phyloP scores from a whole-genome alignment of 2,329 filamentous ascomycete species.

The Dothistroma septosporum region DNA sequence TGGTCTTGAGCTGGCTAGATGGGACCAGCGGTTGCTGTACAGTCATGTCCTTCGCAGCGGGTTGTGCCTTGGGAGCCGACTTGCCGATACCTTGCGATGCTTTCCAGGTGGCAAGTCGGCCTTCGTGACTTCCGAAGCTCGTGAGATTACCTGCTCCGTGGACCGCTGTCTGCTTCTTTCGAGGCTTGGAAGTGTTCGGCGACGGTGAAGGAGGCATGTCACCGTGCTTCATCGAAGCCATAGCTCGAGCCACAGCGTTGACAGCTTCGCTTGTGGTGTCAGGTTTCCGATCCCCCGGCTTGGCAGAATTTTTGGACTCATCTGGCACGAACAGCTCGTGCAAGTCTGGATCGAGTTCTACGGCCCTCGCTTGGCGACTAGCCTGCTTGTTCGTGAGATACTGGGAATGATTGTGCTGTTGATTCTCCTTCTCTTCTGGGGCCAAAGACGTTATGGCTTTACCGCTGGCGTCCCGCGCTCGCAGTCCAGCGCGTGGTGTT shows the following conservation, averaged over 20 bases:
- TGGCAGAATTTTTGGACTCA: not conserved
- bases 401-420: not conserved
- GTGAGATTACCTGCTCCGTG: not conserved
- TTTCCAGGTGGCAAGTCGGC: not conserved
- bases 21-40: not conserved
- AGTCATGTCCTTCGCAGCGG: not conserved
- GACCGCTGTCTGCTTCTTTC: constrained; percentile 8
- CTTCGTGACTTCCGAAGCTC: not conserved
- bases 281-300: not conserved
- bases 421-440: constrained; percentile 4
- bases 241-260: constrained; percentile 18
- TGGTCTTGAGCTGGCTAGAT: not conserved
- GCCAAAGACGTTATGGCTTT: not conserved
- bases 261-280: constrained; percentile 13
- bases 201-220: constrained; percentile 8
- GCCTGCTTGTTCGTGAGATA: not conserved
- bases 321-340: not conserved
- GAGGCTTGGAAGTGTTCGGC: constrained; percentile 9
- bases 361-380: not conserved
- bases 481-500: not conserved
- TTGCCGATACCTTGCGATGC: not conserved
- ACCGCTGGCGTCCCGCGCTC: not conserved
- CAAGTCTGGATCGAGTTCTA: not conserved
- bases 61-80: not conserved
- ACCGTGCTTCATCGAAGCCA: constrained; percentile 13